Conservation (phyloP, 345 rosid species). For the Eucalyptus victrix region DNA sequence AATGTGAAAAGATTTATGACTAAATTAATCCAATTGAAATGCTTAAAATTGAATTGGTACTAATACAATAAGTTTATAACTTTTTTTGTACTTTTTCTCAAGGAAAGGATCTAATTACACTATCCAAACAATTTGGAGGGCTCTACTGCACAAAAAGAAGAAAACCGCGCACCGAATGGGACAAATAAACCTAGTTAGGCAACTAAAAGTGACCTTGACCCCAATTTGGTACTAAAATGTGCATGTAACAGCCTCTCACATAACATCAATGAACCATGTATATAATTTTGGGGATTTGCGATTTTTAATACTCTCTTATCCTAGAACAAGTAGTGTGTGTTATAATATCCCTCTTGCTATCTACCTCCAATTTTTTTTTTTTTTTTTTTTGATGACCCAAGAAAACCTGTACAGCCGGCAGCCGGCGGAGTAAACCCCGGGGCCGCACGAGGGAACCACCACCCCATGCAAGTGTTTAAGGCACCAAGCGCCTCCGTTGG, state of each 20-base stretch:
- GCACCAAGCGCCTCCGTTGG: too few species aligned
- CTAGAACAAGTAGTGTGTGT: background rate
- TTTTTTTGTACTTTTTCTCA: too few species aligned
- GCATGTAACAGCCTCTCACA: background rate
- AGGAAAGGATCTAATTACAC: background rate
- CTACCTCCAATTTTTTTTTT: background rate
- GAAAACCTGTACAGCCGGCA: too few species aligned
- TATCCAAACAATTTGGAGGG: background rate
- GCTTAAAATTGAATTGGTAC: too few species aligned
- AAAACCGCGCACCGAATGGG: background rate
- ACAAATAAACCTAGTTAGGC: background rate
- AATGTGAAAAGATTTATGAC: too few species aligned
- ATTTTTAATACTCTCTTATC: background rate
- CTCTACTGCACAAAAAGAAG: background rate
- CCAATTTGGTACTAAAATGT: background rate
- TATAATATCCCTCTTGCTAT: background rate
- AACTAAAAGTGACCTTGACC: background rate
- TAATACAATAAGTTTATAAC: too few species aligned
- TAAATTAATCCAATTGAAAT: too few species aligned
- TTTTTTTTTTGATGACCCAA: too few species aligned
- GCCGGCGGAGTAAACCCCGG: rapidly evolving
- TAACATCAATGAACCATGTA: background rate
- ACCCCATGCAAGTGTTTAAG: too few species aligned
- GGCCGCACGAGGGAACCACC: too few species aligned
- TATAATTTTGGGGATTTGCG: background rate